Evolutionary conservation across 805 yeast species (phyloP).

Genomic region (Cyberlindnera samutprakarnensis): DNA sequence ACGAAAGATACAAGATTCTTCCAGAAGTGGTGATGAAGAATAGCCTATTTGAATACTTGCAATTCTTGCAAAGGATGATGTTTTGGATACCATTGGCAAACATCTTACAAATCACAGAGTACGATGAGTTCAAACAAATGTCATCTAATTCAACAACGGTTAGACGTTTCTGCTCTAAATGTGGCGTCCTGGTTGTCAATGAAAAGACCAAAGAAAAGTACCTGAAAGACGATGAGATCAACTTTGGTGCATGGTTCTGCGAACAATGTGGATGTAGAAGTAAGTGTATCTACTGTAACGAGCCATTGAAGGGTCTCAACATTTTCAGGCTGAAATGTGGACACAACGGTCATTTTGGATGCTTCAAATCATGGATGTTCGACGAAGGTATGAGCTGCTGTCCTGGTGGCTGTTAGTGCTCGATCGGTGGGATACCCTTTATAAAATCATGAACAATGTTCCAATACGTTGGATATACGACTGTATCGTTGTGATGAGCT

Average conservation of each 20-base stretch:
- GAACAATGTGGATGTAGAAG: slow-evolving; percentile 49
- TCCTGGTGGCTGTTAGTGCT: slow-evolving; percentile 51
- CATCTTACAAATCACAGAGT: slow-evolving; percentile 35
- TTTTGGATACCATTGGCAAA: slow-evolving; percentile 53
- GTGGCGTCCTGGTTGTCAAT: slow-evolving; percentile 52
- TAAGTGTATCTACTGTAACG: slow-evolving; percentile 65
- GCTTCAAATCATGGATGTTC: slow-evolving; percentile 72
- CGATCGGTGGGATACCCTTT: slow-evolving; percentile 13
- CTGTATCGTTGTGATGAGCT: slow-evolving; percentile 80
- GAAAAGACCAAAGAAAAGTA: slow-evolving; percentile 41
- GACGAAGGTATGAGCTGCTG: slow-evolving; percentile 60
- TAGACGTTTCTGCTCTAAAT: slow-evolving; percentile 53
- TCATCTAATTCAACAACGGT: slow-evolving; percentile 27
- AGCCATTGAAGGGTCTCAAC: slow-evolving; percentile 66
- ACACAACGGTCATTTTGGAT: slow-evolving; percentile 78
- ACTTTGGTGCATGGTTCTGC: slow-evolving; percentile 81
- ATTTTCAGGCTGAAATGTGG: slow-evolving; percentile 66
- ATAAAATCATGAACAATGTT: slow-evolving; percentile 51
- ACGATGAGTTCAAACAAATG: slow-evolving; percentile 20
- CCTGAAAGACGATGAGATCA: slow-evolving; percentile 24
- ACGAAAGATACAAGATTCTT: slow-evolving; percentile 29
- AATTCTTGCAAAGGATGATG: slow-evolving; percentile 39
- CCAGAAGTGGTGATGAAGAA: slow-evolving; percentile 36
- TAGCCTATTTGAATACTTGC: slow-evolving; percentile 49
- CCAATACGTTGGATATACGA: slow-evolving; percentile 75